Evolutionary conservation across 2,329 filamentous ascomycete species (phyloP).

Genomic region (Pezizomycotina sp.): DNA sequence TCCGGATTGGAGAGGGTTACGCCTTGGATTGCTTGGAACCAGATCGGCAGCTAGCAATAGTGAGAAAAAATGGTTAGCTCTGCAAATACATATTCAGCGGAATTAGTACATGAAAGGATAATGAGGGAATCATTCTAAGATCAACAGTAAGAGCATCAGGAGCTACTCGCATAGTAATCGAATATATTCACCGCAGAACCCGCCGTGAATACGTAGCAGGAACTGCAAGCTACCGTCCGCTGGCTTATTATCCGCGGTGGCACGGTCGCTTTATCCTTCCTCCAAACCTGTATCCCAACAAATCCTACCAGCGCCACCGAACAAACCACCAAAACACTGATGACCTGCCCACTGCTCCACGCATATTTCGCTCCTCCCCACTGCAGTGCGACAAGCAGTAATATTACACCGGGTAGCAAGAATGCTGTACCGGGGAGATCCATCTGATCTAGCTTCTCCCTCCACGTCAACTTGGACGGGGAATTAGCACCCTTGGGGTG

Average conservation of each 20-base stretch:
- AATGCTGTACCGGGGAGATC: slow-evolving; percentile 27
- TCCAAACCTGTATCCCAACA: slow-evolving; percentile 31
- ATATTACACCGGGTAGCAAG: slow-evolving; percentile 29
- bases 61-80: no score
- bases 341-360: slow-evolving; percentile 28
- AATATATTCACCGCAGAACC: slow-evolving; percentile 17
- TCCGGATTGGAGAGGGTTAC: slow-evolving; percentile 32
- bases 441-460: slow-evolving; percentile 22
- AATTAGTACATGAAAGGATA: no score
- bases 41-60: slow-evolving; percentile 24
- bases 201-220: slow-evolving; percentile 18
- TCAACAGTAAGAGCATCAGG: no score
- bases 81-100: no score
- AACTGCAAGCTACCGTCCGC: slow-evolving; percentile 24
- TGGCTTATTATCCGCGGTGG: slow-evolving; percentile 36
- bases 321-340: slow-evolving; percentile 28
- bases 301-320: slow-evolving; percentile 27
- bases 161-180: slow-evolving; percentile 15
- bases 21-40: slow-evolving; percentile 31
- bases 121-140: no score
- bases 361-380: slow-evolving; percentile 30
- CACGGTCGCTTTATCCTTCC: slow-evolving; percentile 36
- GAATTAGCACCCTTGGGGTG: slow-evolving; percentile 22
- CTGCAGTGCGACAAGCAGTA: slow-evolving; percentile 30
- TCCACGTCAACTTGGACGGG: slow-evolving; percentile 18